Conservation (phyloP, 495 filamentous ascomycete species). For the Trichocladium uniseriatum region DNA sequence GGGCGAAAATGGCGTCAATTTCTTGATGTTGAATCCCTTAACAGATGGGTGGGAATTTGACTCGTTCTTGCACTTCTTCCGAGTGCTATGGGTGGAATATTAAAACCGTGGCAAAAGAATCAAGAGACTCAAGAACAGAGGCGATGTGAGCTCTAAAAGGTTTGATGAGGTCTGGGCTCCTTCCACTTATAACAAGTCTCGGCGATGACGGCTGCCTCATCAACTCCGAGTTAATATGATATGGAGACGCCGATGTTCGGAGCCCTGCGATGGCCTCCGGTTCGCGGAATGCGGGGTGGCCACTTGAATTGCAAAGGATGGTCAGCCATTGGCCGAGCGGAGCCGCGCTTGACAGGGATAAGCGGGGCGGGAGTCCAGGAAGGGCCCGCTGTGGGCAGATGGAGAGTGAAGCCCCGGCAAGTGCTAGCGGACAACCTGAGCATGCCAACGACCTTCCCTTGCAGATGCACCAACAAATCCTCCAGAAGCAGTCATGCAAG, state of each 20-base stretch:
- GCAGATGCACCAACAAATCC: no score
- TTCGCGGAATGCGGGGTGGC: constrained; percentile 34
- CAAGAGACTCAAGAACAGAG: neutral
- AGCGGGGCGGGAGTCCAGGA: constrained; percentile 1
- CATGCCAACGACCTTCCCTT: no score
- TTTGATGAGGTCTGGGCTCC: neutral
- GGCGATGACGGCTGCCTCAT: neutral
- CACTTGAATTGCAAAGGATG: constrained; percentile 24
- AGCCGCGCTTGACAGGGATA: neutral
- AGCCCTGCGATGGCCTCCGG: constrained; percentile 22
- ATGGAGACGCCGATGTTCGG: constrained; percentile 26
- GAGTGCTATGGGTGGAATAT: no score
- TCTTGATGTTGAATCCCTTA: no score
- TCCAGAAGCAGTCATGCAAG: no score
- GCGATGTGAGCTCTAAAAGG: neutral
- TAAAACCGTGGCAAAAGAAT: neutral
- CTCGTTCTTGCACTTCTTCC: neutral
- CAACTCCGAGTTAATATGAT: constrained; percentile 7
- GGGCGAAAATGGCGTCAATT: neutral
- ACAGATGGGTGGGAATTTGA: neutral
- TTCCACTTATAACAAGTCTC: neutral
- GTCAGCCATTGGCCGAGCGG: constrained; percentile 18
- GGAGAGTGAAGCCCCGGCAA: neutral
- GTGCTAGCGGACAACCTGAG: neutral
- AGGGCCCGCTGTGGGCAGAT: neutral